A percentile compares a stretch with the other conserved stretches of the same genome.
Evolutionary conservation across 2,329 filamentous ascomycete genomes (phyloP).

Genomic region (Karstenula rhodostoma): DNA sequence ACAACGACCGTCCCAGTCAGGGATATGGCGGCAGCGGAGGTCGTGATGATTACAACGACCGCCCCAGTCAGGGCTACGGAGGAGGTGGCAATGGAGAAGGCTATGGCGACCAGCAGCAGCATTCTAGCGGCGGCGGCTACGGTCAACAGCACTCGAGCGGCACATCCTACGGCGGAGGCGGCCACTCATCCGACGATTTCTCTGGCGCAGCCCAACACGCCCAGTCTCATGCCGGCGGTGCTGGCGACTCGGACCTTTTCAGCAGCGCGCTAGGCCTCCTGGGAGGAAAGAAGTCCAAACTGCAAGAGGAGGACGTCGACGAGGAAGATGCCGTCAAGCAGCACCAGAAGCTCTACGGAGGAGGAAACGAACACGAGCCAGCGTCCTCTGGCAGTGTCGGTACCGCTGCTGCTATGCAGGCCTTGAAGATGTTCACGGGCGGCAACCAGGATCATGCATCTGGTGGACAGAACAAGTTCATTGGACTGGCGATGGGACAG

Average conservation of each 20-base stretch:
- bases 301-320: slow-evolving; percentile 63
- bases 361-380: slow-evolving; percentile 54
- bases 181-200: slow-evolving; percentile 58
- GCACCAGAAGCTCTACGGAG: slow-evolving; percentile 78
- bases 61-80: slow-evolving; percentile 16
- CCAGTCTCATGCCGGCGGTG: slow-evolving; percentile 59
- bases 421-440: slow-evolving; percentile 78
- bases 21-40: slow-evolving; percentile 10
- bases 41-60: slow-evolving; percentile 13
- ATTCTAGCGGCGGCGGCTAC: slow-evolving; percentile 54
- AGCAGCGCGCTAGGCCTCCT: slow-evolving; percentile 64
- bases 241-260: slow-evolving; percentile 63
- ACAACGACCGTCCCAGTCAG: slow-evolving; percentile 24
- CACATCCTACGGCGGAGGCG: slow-evolving; percentile 54
- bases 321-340: slow-evolving; percentile 73
- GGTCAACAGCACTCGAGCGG: slow-evolving; percentile 51
- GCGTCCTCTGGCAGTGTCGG: slow-evolving; percentile 62
- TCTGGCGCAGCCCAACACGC: slow-evolving; percentile 64
- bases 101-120: slow-evolving; percentile 30
- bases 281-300: slow-evolving; percentile 60
- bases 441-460: slow-evolving; percentile 53
- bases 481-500: slow-evolving; percentile 87
- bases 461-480: slow-evolving; percentile 76
- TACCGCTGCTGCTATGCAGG: slow-evolving; percentile 80
- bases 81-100: slow-evolving; percentile 13